A percentile compares a stretch with the other conserved stretches of the same genome.
These are phyloP conservation scores for Nelumbo lutea DNA, from an alignment of 164 flowering plant genomes.

Conservation along the genomic window DNA sequence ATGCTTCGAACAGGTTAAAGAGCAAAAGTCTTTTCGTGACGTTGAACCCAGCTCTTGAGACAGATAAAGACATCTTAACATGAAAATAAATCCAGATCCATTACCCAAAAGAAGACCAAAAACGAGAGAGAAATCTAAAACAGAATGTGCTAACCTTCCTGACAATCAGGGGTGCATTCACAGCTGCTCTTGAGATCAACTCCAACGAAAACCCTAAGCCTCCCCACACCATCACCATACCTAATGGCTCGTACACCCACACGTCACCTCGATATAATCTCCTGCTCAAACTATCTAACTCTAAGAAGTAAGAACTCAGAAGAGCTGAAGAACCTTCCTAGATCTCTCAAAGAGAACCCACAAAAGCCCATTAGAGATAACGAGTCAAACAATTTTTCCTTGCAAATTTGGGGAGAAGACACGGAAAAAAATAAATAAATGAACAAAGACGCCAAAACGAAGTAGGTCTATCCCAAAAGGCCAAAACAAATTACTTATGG, in stretches of 20 bases:
- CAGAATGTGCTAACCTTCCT: slow-evolving; percentile 30
- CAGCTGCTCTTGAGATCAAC: slow-evolving; percentile 75
- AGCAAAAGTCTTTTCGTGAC: background rate
- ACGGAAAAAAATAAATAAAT: background rate
- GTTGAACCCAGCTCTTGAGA: background rate
- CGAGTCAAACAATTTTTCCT: background rate
- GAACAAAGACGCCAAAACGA: too few species aligned
- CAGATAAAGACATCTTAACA: slow-evolving; percentile 11
- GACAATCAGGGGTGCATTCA: slow-evolving; percentile 85
- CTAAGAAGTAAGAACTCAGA: slow-evolving; percentile 1
- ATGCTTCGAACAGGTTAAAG: slow-evolving; percentile 14
- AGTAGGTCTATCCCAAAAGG: too few species aligned
- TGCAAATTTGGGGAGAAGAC: background rate
- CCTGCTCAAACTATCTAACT: slow-evolving; percentile 22
- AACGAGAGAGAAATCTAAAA: background rate
- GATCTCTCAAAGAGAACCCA: slow-evolving; percentile 8
- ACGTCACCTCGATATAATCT: slow-evolving; percentile 61
- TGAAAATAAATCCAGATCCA: slow-evolving; percentile 17
- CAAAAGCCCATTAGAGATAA: slow-evolving; percentile 16
- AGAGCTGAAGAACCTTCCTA: background rate
- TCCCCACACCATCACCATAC: slow-evolving; percentile 86
- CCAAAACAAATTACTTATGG: too few species aligned
- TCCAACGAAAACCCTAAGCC: slow-evolving; percentile 65
- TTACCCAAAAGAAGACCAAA: background rate
- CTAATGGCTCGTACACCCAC: slow-evolving; percentile 81